Base-by-base conservation (phyloP, 768 basidiomycete genomes). In the Termitomyces sp. region DNA sequence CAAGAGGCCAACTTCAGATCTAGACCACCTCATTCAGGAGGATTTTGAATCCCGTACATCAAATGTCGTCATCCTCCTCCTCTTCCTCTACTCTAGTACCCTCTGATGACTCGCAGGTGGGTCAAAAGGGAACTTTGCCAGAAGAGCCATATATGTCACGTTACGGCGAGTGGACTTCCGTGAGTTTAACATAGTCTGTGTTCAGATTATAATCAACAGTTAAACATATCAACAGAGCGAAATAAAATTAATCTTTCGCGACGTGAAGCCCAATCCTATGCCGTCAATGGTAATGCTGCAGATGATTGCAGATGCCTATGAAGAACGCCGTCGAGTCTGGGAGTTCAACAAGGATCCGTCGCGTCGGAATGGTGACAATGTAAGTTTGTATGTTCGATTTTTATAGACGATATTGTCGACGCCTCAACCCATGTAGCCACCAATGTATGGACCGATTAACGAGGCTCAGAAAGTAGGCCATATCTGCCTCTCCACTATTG, bases 291-390 rank as follows among this genome's bases (percentile, higher is more conserved):
- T 62, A 54, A 50, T 66, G 39, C 15, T 65, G 42, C 67, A 68
- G 46, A 66, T 68, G 65, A 42, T 68, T 35, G 67, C 65, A 7
- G 65, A 68, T 50, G 52, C 63, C 7, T 68, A 68, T 28, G 57
- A 61, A 18, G 67, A 68, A 33, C 55, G 63, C 6, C 62, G 63
- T 32, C 9, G 20, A 28, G 55, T 66, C 2, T 68, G 65, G 67
- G 58, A 59, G 7, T 40, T 32, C 11, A 59, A 68, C 44, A 55
- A 61, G 35, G 32, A 60, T 28, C 59, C 48, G 8, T n/a, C 36
- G 39, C 44, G 48, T 18, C 32, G 49, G 24, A 32, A 61, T 8
- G 44, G 59, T 7, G 55, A 64, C 28, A 46, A 65, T 36, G 67
- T 66, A 40, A 55, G 63, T 38, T 56, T 35, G 2, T 28, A 13